A percentile compares a stretch with the other conserved stretches of the same genome.
phyloP scores from a whole-genome alignment of 1,284 basidiomycete species.

The Puccinia polysora region DNA sequence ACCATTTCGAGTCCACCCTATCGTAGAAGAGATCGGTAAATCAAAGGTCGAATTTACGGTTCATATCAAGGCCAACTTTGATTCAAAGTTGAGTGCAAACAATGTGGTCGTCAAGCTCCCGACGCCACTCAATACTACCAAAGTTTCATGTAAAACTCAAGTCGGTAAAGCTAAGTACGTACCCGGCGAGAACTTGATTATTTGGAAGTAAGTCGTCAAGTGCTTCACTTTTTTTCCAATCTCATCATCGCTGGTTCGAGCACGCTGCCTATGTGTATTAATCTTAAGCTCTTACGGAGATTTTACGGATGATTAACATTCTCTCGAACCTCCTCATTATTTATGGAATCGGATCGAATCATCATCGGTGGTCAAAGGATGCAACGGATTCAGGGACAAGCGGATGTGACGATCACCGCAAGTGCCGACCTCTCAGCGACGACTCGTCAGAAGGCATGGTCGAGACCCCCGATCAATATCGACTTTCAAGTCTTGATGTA shows the following conservation, averaged over 20 bases:
- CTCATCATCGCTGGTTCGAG: too few species aligned
- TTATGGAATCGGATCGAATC: too few species aligned
- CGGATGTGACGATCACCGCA: slow-evolving; percentile 79
- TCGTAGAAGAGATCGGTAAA: slow-evolving; percentile 86
- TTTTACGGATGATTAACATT: not conserved
- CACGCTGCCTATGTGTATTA: not conserved
- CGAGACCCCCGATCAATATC: slow-evolving; percentile 90
- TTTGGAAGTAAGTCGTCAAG: slow-evolving; percentile 80
- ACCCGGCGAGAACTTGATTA: slow-evolving; percentile 85
- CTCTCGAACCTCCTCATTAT: not conserved
- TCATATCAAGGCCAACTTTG: slow-evolving; percentile 81
- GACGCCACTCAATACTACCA: slow-evolving; percentile 88
- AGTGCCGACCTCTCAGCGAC: slow-evolving; percentile 78
- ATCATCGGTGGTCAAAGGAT: slow-evolving; percentile 67
- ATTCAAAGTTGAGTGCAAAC: slow-evolving; percentile 84
- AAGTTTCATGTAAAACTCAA: slow-evolving; percentile 81
- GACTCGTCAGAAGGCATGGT: slow-evolving; percentile 89
- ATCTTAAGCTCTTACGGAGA: not conserved
- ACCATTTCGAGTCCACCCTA: slow-evolving; percentile 82
- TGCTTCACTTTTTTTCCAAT: not conserved
- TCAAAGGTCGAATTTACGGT: slow-evolving; percentile 85
- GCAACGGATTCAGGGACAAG: slow-evolving; percentile 82
- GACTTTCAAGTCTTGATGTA: slow-evolving; percentile 99
- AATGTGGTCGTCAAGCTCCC: slow-evolving; percentile 90
- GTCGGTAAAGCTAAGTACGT: slow-evolving; percentile 96